phyloP scores from a whole-genome alignment of 139 green algal species.

The Chlorokybus atmophyticus region DNA sequence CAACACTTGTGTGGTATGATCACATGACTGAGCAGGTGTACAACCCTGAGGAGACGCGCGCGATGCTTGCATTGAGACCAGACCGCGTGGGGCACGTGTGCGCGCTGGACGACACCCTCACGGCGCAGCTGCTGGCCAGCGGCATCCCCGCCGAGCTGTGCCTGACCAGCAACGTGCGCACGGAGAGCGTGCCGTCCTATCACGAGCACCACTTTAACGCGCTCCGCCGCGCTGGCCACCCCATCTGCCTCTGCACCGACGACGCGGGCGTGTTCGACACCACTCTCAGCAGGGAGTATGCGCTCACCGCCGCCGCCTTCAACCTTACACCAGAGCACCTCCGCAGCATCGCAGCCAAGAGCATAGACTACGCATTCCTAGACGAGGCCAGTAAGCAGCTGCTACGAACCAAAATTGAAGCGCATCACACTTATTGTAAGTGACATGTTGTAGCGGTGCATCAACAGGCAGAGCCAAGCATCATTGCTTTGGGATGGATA shows the following conservation, averaged over 20 bases:
- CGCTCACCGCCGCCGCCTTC: conserved; percentile 10
- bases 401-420: no score
- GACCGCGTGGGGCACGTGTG: conserved; percentile 68
- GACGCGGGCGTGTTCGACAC: conserved; percentile 61
- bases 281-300: conserved; percentile 30
- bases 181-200: conserved; percentile 39
- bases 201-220: conserved; percentile 64
- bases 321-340: no score
- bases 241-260: conserved; percentile 66
- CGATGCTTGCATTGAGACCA: conserved; percentile 50
- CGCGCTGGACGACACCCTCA: conserved; percentile 37
- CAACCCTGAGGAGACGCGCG: conserved; percentile 35
- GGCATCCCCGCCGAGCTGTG: conserved; percentile 59
- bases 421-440: no score
- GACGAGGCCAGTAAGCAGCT: no score
- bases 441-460: no score
- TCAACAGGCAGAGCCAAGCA: no score
- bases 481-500: no score
- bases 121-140: neutral
- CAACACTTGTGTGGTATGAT: no score
- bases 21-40: no score
- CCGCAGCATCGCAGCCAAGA: no score
- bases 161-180: conserved; percentile 44
- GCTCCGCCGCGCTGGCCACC: no score
- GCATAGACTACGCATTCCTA: no score